These are phyloP conservation scores for Epichloe glyceriae DNA, from an alignment of 2,329 filamentous ascomycete genomes.

Conservation along the genomic window DNA sequence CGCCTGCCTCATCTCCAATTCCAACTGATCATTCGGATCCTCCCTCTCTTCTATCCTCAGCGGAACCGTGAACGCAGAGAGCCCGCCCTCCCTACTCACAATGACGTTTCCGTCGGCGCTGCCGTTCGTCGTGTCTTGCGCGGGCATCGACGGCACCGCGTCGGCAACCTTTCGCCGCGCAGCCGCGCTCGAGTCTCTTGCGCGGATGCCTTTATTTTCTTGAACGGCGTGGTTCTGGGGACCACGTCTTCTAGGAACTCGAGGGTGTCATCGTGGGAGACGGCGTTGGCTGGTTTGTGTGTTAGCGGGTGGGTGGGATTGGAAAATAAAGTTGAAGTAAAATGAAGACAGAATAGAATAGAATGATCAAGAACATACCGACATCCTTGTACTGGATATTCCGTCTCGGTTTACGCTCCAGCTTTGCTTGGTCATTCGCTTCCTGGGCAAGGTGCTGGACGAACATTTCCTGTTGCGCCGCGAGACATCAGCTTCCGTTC, in stretches of 20 bases:
- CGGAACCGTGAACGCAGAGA: constrained; percentile 9
- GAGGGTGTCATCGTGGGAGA: constrained; percentile 80
- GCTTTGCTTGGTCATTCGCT: constrained; percentile 75
- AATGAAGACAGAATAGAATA: background rate
- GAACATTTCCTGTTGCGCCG: constrained; percentile 64
- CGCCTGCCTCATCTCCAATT: constrained; percentile 40
- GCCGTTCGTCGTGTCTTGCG: constrained; percentile 1
- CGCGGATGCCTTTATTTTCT: constrained; percentile 57
- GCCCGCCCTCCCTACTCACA: constrained; percentile 16
- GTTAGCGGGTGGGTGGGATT: no score
- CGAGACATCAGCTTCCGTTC: background rate
- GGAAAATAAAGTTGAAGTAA: background rate
- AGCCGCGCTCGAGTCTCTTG: constrained; percentile 34
- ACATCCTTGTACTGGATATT: constrained; percentile 96
- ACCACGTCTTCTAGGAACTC: constrained; percentile 90
- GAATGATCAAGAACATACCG: constrained; percentile 35
- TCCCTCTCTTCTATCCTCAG: constrained; percentile 16
- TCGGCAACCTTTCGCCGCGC: constrained; percentile 23
- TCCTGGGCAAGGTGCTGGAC: constrained; percentile 82
- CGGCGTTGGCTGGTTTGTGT: constrained; percentile 55
- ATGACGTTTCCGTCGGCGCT: constrained; percentile 14
- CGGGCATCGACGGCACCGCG: constrained; percentile 6
- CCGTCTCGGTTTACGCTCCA: constrained; percentile 80
- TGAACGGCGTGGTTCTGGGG: constrained; percentile 72
- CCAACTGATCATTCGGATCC: constrained; percentile 40